phyloP scores from a whole-genome alignment of 139 green algal species.

The Volvox africanus region DNA sequence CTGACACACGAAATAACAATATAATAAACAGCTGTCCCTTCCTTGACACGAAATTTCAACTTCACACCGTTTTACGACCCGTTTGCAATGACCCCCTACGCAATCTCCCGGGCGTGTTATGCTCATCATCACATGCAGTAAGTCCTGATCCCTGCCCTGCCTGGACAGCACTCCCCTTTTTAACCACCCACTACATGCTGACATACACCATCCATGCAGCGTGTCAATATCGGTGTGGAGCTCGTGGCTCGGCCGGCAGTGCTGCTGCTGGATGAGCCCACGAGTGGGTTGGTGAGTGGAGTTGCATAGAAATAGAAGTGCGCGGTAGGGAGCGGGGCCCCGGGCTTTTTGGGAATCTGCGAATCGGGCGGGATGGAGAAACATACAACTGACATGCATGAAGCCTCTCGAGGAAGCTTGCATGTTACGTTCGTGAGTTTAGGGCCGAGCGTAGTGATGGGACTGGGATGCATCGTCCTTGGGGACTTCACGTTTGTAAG shows the following conservation, averaged over 20 bases:
- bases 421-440: too few species aligned
- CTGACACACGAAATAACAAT: too few species aligned
- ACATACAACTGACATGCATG: background rate
- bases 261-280: conserved; percentile 88
- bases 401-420: too few species aligned
- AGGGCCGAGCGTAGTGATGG: too few species aligned
- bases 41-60: background rate
- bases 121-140: background rate
- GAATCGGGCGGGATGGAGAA: background rate
- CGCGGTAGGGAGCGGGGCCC: background rate
- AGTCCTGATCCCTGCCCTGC: background rate
- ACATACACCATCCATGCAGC: conserved; percentile 4
- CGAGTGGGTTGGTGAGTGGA: conserved; percentile 62
- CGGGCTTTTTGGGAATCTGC: background rate
- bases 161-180: background rate
- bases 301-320: background rate
- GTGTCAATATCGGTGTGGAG: conserved; percentile 84
- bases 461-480: too few species aligned
- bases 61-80: background rate
- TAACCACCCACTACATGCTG: background rate
- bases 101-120: too few species aligned
- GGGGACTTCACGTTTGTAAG: too few species aligned
- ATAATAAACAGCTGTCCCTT: too few species aligned
- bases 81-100: too few species aligned
- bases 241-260: conserved; percentile 76